Percentiles rank a stretch among this genome's conserved stretches.
These are phyloP conservation scores for Dendrocalamus latiflorus DNA, from an alignment of 202 grass and related monocot genomes.

Conservation along the genomic window DNA sequence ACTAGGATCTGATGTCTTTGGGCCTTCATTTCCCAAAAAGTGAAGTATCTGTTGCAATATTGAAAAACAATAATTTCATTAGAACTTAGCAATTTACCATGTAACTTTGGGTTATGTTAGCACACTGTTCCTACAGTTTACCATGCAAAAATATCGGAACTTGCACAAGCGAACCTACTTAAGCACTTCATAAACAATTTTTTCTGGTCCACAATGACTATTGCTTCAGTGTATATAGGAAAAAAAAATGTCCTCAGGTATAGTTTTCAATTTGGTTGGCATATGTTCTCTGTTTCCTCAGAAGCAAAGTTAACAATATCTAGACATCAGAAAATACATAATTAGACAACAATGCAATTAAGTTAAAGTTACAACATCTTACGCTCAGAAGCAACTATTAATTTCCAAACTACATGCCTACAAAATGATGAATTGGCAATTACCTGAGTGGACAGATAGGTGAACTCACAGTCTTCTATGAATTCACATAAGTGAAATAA, in stretches of 20 bases:
- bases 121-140: background rate
- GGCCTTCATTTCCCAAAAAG: constrained; percentile 98
- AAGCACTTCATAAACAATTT: background rate
- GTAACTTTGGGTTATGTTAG: background rate
- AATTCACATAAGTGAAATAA: constrained; percentile 99
- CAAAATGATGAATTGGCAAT: background rate
- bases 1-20: too few species aligned
- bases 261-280: background rate
- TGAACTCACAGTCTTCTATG: constrained; percentile 99
- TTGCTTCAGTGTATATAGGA: background rate
- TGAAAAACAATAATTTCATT: constrained; percentile 14
- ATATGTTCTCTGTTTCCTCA: background rate
- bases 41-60: constrained; percentile 78
- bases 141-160: background rate
- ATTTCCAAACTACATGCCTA: background rate
- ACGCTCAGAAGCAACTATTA: background rate
- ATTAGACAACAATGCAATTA: background rate
- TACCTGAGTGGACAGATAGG: constrained; percentile 99
- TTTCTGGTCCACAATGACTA: background rate
- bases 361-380: background rate
- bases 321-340: background rate
- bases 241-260: background rate
- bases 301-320: background rate
- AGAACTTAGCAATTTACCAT: constrained; percentile 9
- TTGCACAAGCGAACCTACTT: background rate